Evolutionary conservation across 345 rosid species (phyloP), one percentile per base, ranked within the genome.

Genomic region (Salix suchowensis): DNA sequence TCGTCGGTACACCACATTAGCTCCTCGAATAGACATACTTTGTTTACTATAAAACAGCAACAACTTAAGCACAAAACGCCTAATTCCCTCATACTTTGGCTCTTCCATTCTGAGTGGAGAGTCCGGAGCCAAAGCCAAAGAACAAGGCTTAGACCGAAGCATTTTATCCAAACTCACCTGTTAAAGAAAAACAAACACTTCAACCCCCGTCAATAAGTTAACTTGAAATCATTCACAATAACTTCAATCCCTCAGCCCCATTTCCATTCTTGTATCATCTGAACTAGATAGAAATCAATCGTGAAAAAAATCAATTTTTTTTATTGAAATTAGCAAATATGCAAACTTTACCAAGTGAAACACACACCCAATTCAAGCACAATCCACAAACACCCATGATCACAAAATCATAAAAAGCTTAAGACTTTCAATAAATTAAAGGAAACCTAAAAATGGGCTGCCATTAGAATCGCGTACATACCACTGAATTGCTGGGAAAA

Each of bases 31-130:
- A 71, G 89, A 89, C 80, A 72, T 87, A 92, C 99, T 93, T 83
- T 93, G 97, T 73, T 89, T 91, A 76, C 98, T 92, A 82, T 96
- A 96, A 83, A 92, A 96, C 76, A 93, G 72, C 86, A 93, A 74
- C 76, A 93, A 34, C 87, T 84, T 92, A 32, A 92, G 86, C 15
- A 96, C 52, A 42, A 92, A 70, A 34, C 75, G 89, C 64, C 83
- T 84, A 32, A 93, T 9, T 50, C 99, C 98, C 60, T 83, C 85
- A 74, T 87, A 93, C 40, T 86, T 79, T 14, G 98, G 97, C 73
- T 93, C 97, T 54, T 96, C 91, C 30, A 93, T 24, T 83, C 97
- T 86, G 42, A 85, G 86, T 15, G 91, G 88, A 58, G 99, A 93
- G 67, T 86, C 92, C 65, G 75, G 78, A 28, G 94, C 85, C 80